A percentile compares a stretch with the other conserved stretches of the same genome.
Conservation (phyloP, 176 grass and related monocot genomes). For the Poa annua region DNA sequence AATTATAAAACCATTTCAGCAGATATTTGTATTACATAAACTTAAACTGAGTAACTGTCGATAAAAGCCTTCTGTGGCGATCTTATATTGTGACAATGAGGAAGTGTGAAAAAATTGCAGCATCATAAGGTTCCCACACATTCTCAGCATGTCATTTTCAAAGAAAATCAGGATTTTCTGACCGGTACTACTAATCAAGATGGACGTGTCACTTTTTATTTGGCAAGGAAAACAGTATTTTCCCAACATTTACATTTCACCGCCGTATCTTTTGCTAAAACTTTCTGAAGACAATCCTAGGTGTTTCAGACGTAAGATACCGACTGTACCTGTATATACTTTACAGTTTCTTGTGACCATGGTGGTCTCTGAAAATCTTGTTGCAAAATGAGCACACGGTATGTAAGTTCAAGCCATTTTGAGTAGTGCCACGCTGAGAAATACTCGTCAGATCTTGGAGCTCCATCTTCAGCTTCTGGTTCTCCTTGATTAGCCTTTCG, state of each 20-base stretch:
- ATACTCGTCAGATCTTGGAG: conserved; percentile 32
- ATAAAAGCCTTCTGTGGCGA: not conserved
- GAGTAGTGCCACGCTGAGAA: not conserved
- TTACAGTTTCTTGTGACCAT: not conserved
- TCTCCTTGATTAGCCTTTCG: conserved; percentile 40
- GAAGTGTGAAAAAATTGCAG: not conserved
- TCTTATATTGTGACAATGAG: not conserved
- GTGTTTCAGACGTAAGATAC: not conserved
- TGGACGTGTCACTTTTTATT: not conserved
- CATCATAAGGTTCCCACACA: not conserved
- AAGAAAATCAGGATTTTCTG: not conserved
- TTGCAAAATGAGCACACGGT: not conserved
- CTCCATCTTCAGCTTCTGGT: conserved; percentile 42
- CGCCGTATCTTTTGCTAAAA: not conserved
- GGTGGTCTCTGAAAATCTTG: not conserved
- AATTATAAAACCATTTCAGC: not conserved
- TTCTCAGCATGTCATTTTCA: not conserved
- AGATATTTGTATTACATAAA: not conserved
- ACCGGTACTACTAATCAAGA: too few relatives aligned
- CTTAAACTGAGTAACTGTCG: not conserved
- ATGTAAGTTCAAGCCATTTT: not conserved
- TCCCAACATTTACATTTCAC: not conserved
- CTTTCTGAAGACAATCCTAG: not conserved
- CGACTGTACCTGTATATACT: not conserved
- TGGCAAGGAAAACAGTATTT: not conserved